Evolutionary conservation across 805 yeast genomes (phyloP).

Genomic region (Schwanniomyces polymorphus): DNA sequence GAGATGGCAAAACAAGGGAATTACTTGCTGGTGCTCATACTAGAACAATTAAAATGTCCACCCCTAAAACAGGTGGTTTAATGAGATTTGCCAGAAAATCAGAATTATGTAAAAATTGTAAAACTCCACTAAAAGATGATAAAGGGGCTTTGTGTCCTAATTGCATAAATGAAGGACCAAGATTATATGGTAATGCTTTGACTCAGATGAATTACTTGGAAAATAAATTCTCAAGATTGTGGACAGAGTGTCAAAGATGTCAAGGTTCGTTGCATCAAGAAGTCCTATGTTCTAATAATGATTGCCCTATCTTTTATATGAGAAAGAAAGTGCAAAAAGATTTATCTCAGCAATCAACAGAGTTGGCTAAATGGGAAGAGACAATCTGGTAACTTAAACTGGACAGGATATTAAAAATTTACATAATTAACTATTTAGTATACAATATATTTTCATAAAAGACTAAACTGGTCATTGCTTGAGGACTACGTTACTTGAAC

Average conservation of each 20-base stretch:
- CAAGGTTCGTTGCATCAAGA: constrained; percentile 96
- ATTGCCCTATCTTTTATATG: constrained; percentile 98
- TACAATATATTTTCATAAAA: background rate
- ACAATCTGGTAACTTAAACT: constrained; percentile 45
- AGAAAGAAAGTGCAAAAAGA: constrained; percentile 84
- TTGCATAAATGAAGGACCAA: constrained; percentile 73
- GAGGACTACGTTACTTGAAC: background rate
- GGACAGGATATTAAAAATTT: background rate
- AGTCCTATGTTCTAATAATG: constrained; percentile 91
- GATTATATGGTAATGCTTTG: constrained; percentile 76
- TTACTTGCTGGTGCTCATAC: constrained; percentile 84
- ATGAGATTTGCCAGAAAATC: constrained; percentile 91
- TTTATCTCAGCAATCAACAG: constrained; percentile 53
- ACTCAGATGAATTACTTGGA: constrained; percentile 80
- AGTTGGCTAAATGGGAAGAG: constrained; percentile 65
- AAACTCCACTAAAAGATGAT: constrained; percentile 65
- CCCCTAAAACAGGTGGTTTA: constrained; percentile 81
- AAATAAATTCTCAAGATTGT: constrained; percentile 77
- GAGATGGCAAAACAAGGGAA: constrained; percentile 78
- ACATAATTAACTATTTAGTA: background rate
- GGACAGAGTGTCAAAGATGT: constrained; percentile 99
- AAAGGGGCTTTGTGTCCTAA: constrained; percentile 80
- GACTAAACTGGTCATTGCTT: background rate
- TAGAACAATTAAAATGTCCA: constrained; percentile 67
- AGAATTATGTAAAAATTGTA: constrained; percentile 86